Evolutionary conservation across 2,329 filamentous ascomycete species (phyloP).

Genomic region (Aspergillus unguis): DNA sequence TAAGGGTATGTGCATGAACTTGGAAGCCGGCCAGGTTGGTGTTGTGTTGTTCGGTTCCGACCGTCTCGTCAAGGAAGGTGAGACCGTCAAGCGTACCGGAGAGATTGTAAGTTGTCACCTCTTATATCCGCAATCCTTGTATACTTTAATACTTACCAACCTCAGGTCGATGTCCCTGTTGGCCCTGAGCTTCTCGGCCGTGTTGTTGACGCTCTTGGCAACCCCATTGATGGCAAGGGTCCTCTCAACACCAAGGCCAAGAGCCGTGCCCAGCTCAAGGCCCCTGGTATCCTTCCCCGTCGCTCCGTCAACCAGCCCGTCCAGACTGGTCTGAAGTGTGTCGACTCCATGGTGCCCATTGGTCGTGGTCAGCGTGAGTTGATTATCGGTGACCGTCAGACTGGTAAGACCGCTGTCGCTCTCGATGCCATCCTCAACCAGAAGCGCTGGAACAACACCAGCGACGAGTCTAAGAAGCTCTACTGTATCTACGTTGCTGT

Average conservation of each 20-base stretch:
- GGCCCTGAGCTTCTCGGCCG: slow-evolving; percentile 89
- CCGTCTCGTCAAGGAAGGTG: slow-evolving; percentile 98
- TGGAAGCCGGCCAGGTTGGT: slow-evolving; percentile 99
- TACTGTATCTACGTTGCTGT: slow-evolving; percentile 99
- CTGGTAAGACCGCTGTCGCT: slow-evolving; percentile 97
- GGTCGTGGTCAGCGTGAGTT: slow-evolving; percentile 99
- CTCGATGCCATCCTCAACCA: slow-evolving; percentile 99
- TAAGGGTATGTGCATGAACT: slow-evolving; percentile 99
- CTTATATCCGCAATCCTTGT: slow-evolving; percentile 2
- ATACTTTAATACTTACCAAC: slow-evolving; percentile 13
- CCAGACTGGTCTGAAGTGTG: slow-evolving; percentile 98
- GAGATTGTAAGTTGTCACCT: slow-evolving; percentile 78
- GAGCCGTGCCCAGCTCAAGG: slow-evolving; percentile 98
- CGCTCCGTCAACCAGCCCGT: slow-evolving; percentile 97
- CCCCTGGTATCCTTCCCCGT: slow-evolving; percentile 95
- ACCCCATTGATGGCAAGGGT: slow-evolving; percentile 99
- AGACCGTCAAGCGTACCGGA: slow-evolving; percentile 99
- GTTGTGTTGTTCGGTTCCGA: slow-evolving; percentile 99
- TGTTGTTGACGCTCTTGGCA: slow-evolving; percentile 97
- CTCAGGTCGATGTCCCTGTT: slow-evolving; percentile 66
- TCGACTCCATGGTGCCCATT: slow-evolving; percentile 99
- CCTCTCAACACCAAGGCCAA: slow-evolving; percentile 88
- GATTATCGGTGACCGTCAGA: slow-evolving; percentile 99
- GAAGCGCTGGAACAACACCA: slow-evolving; percentile 89
- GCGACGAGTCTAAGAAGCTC: slow-evolving; percentile 95